Evolutionary conservation across 441 rosid genomes (phyloP), one percentile per base, ranked within the genome.

Genomic region (Jatropha podagrica): DNA sequence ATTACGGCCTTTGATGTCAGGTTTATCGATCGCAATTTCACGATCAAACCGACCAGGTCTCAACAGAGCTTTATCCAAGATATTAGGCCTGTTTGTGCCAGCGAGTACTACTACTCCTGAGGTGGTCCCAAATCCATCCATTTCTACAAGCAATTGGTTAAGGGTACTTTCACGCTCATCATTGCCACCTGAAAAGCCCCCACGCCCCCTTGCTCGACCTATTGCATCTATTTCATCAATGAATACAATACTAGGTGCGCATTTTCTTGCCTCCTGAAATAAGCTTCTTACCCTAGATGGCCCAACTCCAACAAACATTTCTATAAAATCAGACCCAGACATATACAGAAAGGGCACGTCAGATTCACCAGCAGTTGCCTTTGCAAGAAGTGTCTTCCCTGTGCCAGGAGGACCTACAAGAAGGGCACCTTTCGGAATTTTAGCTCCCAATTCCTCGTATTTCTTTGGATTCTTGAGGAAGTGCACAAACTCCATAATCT

Each of bases 81-180:
- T 86, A 78, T 86, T 89, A 7, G 92, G 91, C 76, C 92, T 84
- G 77, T 89, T 91, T 54, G 91, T 88, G 44, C 90, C 91, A 76
- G 92, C 92, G 72, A 89, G 89, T 17, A 91, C 92, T 58, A 89
- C 88, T 40, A 91, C 86, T 44, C 93, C 92, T 15, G 91, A 58
- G 46, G 91, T 89, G 5, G 92, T 89, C 81, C 90, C 93, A 84
- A 89, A 88, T 71, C 95, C 93, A 72, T 89, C 93, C 92, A 91
- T 91, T 78, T 89, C 93, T 9, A 87, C 90, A 18, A 91, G 88
- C 77, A 91, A 79, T 81, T 91, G 94, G 75, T 89, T 88, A 42
- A 89, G 91, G 51, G 92, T 87, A 80, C 87, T 87, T 79, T 89
- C 92, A 20, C 91, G 86, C 79, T 91, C 94, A 79, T 81, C 86